Base-by-base conservation (phyloP, 495 filamentous ascomycete genomes). In the Penicillium argentinense region DNA sequence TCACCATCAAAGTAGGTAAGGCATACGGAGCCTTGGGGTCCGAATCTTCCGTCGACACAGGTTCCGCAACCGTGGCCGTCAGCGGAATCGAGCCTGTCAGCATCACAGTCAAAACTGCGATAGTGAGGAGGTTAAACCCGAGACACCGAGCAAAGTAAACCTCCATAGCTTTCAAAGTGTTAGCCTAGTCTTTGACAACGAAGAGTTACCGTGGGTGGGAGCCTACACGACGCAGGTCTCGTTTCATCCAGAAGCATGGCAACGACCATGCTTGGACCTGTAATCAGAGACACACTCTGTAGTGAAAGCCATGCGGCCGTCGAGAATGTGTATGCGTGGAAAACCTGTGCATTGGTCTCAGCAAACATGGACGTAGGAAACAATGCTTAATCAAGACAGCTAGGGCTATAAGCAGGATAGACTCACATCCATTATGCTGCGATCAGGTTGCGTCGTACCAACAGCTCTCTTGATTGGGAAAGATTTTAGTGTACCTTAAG, bases 1-100 rank as follows among this genome's bases (percentile, higher is more conserved):
- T 85, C 2, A 93, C 66, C 9, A 84, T 74, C 4, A 91, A 56
- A 2, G 81, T 84, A 0, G 89, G 81, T 8, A 82, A 57, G 3
- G 84, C 83, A 59, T 90, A 89, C 0, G 88, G 86, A 0, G 82
- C 77, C 47, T 77, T 83, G 28, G 81, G 72, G 62, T 83, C 71
- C 13, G 58, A 48, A 16, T 74, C 68, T 11, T 79, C 72, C 3
- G 66, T 67, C 1, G 73, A 63, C 3, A 69, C 61, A 3, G 68
- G 62, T 47, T 76, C 71, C 1, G 63, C 49, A 3, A 73, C 47
- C 0, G 68, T 53, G 12, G 81, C 74, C 2, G 76, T 79, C 13
- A 95, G 65, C 0, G 89, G 90, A n/a, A 95, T 75, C 4, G 79
- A 78, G 42, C 89, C 90, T 0, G 87, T 86, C 2, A 92, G 69